Evolutionary conservation across 2,329 filamentous ascomycete species (phyloP).

Genomic region (Claviceps paspali): DNA sequence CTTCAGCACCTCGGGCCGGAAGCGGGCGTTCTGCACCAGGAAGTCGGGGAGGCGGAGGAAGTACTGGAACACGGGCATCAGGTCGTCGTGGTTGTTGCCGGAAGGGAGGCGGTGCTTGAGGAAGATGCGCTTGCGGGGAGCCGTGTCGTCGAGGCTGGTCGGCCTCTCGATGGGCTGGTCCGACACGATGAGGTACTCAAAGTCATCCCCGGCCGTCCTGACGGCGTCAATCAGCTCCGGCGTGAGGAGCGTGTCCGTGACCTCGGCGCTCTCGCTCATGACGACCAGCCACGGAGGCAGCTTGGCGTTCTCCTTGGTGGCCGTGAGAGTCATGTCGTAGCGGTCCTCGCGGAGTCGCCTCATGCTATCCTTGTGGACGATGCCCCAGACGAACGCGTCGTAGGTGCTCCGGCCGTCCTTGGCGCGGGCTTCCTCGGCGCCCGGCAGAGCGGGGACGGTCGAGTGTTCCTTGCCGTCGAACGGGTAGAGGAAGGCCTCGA

Average conservation of each 20-base stretch:
- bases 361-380: conserved; percentile 94
- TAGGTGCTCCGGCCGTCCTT: conserved; percentile 52
- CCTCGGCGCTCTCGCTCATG: conserved; percentile 94
- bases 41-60: conserved; percentile 76
- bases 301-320: conserved; percentile 84
- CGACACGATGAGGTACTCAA: conserved; percentile 77
- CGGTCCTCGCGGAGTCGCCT: conserved; percentile 77
- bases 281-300: conserved; percentile 80
- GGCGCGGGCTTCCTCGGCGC: conserved; percentile 36
- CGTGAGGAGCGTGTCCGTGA: conserved; percentile 76
- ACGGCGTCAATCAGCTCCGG: conserved; percentile 74
- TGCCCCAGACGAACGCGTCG: conserved; percentile 85
- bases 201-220: conserved; percentile 56
- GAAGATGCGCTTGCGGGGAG: conserved; percentile 73
- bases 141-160: conserved; percentile 66
- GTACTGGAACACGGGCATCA: conserved; percentile 63
- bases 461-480: conserved; percentile 86
- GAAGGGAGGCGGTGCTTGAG: conserved; percentile 59
- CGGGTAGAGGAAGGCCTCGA: conserved; percentile 67
- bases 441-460: conserved; percentile 52
- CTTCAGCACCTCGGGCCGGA: conserved; percentile 78
- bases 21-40: conserved; percentile 62
- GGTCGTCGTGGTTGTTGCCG: conserved; percentile 44
- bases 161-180: conserved; percentile 86
- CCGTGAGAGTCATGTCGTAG: conserved; percentile 85